Evolutionary conservation across 495 filamentous ascomycete species (phyloP).

Genomic region (Trichocladium uniseriatum): DNA sequence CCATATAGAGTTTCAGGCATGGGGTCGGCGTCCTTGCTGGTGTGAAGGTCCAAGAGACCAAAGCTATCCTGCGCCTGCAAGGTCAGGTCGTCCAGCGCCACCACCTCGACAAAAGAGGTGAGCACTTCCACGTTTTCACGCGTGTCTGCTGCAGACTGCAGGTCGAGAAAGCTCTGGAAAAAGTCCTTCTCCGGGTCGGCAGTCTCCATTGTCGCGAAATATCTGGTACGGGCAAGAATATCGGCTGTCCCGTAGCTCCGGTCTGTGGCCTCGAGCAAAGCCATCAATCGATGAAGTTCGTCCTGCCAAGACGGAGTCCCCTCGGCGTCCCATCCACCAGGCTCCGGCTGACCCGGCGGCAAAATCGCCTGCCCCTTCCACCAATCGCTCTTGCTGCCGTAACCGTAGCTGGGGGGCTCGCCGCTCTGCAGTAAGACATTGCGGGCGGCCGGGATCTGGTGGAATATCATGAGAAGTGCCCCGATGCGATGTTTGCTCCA

Average conservation of each 20-base stretch:
- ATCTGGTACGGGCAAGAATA: slow-evolving; percentile 13
- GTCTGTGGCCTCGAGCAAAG: slow-evolving; percentile 69
- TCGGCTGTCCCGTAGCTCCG: slow-evolving; percentile 77
- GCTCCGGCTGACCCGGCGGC: slow-evolving; percentile 46
- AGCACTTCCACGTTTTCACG: neutral
- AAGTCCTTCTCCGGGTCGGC: slow-evolving; percentile 23
- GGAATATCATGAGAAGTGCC: slow-evolving; percentile 66
- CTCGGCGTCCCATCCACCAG: slow-evolving; percentile 33
- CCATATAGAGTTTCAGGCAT: slow-evolving; percentile 55
- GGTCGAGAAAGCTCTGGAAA: slow-evolving; percentile 10
- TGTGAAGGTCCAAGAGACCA: slow-evolving; percentile 30
- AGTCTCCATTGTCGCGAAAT: neutral
- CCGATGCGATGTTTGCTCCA: slow-evolving; percentile 48
- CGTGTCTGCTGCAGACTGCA: neutral
- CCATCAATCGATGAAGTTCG: slow-evolving; percentile 72
- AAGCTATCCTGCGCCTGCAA: slow-evolving; percentile 22
- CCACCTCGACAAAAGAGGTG: slow-evolving; percentile 11
- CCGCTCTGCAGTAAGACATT: slow-evolving; percentile 57
- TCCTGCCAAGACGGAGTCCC: slow-evolving; percentile 32
- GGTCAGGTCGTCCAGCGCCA: neutral
- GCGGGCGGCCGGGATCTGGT: slow-evolving; percentile 71
- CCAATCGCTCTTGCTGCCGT: slow-evolving; percentile 68
- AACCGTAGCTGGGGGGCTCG: slow-evolving; percentile 43
- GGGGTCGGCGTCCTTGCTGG: slow-evolving; percentile 18
- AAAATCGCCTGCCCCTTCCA: slow-evolving; percentile 68